Base-by-base conservation (phyloP, 179 eudicot genomes). In the Spinacia oleracea region DNA sequence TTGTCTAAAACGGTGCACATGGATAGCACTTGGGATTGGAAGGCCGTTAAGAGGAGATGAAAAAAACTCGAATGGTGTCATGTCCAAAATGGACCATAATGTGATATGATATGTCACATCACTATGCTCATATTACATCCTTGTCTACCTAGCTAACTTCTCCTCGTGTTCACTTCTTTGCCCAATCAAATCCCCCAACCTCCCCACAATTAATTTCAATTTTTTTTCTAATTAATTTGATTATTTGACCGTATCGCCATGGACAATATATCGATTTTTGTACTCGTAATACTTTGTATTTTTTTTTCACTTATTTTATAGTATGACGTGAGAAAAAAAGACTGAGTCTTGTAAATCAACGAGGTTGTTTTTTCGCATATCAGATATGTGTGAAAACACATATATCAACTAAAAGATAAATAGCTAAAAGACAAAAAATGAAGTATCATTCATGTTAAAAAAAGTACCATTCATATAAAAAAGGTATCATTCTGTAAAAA, bases 1-100 rank as follows among this genome's bases (percentile, higher is more conserved):
- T n/a, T n/a, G 55, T 42, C 20, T 43, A 3, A 23, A 6, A 21
- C 73, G 68, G 73, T 34, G 80, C 83, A 81, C 83, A 81, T 81
- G 83, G 59, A 50, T 5, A 70, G 77, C 83, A 81, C 73, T 72
- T 64, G 80, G 56, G 62, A 21, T 25, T 23, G 70, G 46, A 77
- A 63, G 62, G 74, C 75, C 58, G 80, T 77, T 77, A 77, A 69
- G 68, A 77, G 38, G 59, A 29, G 25, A 64, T 21, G 74, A 20
- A 78, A 78, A 78, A 58, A 45, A 58, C 25, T 34, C 32, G 9
- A 48, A 43, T 25, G 65, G 0, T 72, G 81, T 77, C 69, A 63
- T 81, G 80, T 77, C 77, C 67, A 21, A 46, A n/a, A n/a, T n/a
- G n/a, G n/a, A n/a, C n/a, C n/a, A n/a, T n/a, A n/a, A 38, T 38